Percentiles rank a stretch among this genome's conserved stretches.
Evolutionary conservation across 208 protist genomes (phyloP).

Genomic region (Leishmania aethiopica): DNA sequence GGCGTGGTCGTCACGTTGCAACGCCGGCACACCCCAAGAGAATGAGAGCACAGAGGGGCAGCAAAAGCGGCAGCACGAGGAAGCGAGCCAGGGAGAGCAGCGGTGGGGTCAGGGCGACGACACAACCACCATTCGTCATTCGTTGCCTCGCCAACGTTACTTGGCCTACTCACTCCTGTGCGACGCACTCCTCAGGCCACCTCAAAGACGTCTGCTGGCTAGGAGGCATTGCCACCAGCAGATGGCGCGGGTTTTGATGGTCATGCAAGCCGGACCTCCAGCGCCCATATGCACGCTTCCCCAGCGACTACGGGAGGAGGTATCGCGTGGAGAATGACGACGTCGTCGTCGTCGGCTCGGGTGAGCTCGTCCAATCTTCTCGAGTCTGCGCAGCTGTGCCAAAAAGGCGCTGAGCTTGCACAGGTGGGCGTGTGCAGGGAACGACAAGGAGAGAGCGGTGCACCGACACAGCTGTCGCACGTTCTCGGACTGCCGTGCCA

Average conservation of each 20-base stretch:
- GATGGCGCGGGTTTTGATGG: not conserved
- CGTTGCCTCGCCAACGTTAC: not conserved
- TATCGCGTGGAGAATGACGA: not conserved
- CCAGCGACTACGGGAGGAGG: not conserved
- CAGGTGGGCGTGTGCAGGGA: not conserved
- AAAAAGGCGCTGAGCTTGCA: not conserved
- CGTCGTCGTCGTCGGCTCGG: not conserved
- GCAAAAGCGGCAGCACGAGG: not conserved
- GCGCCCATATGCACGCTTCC: not conserved
- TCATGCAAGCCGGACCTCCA: not conserved
- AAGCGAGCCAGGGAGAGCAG: not conserved
- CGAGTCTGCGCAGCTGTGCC: not conserved
- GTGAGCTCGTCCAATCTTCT: not conserved
- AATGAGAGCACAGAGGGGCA: not conserved
- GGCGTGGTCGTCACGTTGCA: not conserved
- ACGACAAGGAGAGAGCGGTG: not conserved
- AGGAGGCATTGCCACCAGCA: not conserved
- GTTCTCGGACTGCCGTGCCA: not conserved
- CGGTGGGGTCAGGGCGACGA: not conserved
- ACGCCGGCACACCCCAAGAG: not conserved
- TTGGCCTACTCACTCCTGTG: not conserved
- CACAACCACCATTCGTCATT: not conserved
- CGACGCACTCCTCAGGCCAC: not conserved
- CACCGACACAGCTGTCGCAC: not conserved
- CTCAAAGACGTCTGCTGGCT: not conserved